Conservation (phyloP, 116 monocot species). For the Trichopus zeylanicus region DNA sequence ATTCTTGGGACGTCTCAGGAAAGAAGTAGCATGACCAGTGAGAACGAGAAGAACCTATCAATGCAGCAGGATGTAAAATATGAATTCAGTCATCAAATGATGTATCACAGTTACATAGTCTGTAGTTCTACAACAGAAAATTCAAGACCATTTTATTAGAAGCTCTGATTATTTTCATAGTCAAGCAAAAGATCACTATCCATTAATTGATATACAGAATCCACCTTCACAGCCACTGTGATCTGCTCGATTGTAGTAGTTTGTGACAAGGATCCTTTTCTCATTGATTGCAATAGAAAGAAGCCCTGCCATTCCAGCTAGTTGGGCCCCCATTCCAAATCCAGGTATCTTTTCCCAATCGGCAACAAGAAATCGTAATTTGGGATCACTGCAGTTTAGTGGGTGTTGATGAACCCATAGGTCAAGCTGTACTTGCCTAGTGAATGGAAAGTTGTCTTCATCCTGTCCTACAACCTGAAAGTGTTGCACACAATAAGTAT, state of each 20-base stretch:
- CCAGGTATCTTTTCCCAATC: slow-evolving; percentile 83
- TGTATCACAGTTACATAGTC: no score
- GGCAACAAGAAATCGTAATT: slow-evolving; percentile 54
- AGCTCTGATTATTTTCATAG: no score
- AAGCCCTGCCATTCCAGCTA: slow-evolving; percentile 72
- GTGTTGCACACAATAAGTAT: neutral
- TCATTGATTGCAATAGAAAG: slow-evolving; percentile 84
- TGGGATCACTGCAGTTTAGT: slow-evolving; percentile 43
- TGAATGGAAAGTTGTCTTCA: slow-evolving; percentile 73
- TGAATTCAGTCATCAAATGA: no score
- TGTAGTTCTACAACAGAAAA: no score
- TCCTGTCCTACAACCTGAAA: slow-evolving; percentile 72
- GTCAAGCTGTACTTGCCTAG: slow-evolving; percentile 59
- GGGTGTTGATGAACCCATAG: slow-evolving; percentile 88
- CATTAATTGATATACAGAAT: no score
- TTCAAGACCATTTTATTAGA: no score
- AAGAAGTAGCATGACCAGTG: slow-evolving; percentile 95
- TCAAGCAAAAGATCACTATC: no score
- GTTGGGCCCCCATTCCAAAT: slow-evolving; percentile 80
- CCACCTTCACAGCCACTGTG: slow-evolving; percentile 82
- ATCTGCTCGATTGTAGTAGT: slow-evolving; percentile 79
- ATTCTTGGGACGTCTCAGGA: slow-evolving; percentile 64
- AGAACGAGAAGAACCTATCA: slow-evolving; percentile 52
- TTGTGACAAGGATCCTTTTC: slow-evolving; percentile 62
- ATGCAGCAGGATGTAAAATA: no score